Evolutionary conservation across 306 rosid genomes (phyloP), one percentile per base, ranked within the genome.

Genomic region (Sesbania bispinosa): DNA sequence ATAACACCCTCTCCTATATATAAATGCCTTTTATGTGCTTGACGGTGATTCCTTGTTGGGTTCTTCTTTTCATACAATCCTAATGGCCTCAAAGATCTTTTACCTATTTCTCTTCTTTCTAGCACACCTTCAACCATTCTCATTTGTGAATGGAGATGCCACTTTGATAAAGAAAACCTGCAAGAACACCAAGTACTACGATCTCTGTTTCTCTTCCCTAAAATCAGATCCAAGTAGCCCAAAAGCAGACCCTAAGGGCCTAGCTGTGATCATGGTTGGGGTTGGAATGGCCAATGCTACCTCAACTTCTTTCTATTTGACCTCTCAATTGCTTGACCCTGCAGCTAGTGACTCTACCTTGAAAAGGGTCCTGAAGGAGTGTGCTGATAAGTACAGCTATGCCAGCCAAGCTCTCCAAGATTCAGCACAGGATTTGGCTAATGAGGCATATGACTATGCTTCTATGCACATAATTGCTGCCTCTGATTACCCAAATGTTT

Each of bases 401-500:
- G 95, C 96, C 0, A 85, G 84, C 3, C 90, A 90, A 18, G 85
- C 99, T 1, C 86, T 94, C 11, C 79, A 83, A 67, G 88, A 77
- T 43, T 88, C 95, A 0, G 66, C 80, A 0, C 80, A 85, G 48
- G 90, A 87, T 19, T 79, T 94, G 85, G 77, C 23, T 0, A 48
- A 55, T 2, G 96, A 94, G 69, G 77, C 63, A 3, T 89, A 83
- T 53, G 99, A 94, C 62, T 91, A 91, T 79, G 96, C 99, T 24
- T 89, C 67, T 66, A 69, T 89, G 82, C 92, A 84, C 74, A 81
- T 89, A 1, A 59, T 83, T 41, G 99, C 97, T 0, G 97, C 97
- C 4, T 78, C 82, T 6, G 97, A 90, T 77, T 94, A 94, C 68
- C 95, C 99, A 10, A 94, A 85, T 72, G 88, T 79, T 60, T 94